A percentile compares a stretch with the other conserved stretches of the same genome.
phyloP scores from a whole-genome alignment of 2,329 filamentous ascomycete species.

The Penicillium sp. region DNA sequence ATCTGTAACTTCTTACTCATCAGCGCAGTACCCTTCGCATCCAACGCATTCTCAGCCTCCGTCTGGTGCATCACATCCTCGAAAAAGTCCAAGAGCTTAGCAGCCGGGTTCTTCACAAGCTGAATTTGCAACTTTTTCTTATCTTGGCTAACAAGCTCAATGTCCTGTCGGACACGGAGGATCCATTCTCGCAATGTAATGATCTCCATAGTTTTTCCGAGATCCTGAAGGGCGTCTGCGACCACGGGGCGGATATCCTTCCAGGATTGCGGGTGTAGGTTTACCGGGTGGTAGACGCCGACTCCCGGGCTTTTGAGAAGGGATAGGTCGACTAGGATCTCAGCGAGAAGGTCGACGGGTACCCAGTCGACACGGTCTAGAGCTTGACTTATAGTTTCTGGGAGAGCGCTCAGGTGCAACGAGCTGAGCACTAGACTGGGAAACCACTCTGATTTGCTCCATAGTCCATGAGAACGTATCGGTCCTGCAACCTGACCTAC shows the following conservation, averaged over 20 bases:
- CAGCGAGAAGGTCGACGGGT: slow-evolving; percentile 38
- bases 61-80: neutral
- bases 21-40: neutral
- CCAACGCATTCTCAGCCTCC: neutral
- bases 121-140: neutral
- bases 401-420: slow-evolving; percentile 49
- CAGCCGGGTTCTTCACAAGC: slow-evolving; percentile 1
- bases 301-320: neutral
- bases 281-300: slow-evolving; percentile 20
- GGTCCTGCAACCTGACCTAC: slow-evolving; percentile 39
- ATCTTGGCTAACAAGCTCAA: neutral
- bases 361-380: slow-evolving; percentile 49
- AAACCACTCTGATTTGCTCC: slow-evolving; percentile 55
- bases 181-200: neutral
- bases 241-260: slow-evolving; percentile 6
- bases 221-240: neutral
- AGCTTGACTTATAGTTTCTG: slow-evolving; percentile 46
- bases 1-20: neutral
- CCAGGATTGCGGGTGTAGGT: slow-evolving; percentile 17
- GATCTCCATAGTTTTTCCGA: neutral
- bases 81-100: slow-evolving; percentile 4
- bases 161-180: neutral
- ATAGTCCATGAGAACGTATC: slow-evolving; percentile 43
- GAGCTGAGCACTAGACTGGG: slow-evolving; percentile 52
- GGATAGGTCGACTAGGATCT: slow-evolving; percentile 27